A percentile compares a stretch with the other conserved stretches of the same genome.
These are phyloP conservation scores for Hanseniaspora meyeri DNA, from an alignment of 805 yeast species.

Conservation along the genomic window DNA sequence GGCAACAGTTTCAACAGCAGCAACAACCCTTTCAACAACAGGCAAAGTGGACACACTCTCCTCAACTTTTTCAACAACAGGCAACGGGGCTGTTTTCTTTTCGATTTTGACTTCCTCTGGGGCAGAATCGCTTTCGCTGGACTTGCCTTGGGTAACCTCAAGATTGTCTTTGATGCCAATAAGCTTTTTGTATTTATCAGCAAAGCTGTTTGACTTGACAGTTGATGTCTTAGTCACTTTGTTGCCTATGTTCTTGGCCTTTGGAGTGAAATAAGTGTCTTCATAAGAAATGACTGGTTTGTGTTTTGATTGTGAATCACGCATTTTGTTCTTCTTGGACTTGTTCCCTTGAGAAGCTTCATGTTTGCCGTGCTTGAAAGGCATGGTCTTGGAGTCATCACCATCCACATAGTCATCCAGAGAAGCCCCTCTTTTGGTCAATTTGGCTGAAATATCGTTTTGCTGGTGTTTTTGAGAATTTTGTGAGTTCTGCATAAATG, in stretches of 20 bases:
- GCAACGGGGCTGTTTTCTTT: background rate
- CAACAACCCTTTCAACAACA: background rate
- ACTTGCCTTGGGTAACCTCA: slow-evolving; percentile 9
- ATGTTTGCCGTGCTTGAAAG: background rate
- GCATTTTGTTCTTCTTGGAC: background rate
- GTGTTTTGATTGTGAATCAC: background rate
- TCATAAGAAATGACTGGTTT: slow-evolving; percentile 10
- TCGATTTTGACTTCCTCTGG: slow-evolving; percentile 9
- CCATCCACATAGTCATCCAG: slow-evolving; percentile 7
- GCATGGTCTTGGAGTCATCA: background rate
- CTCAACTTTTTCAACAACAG: background rate
- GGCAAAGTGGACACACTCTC: background rate
- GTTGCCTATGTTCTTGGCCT: background rate
- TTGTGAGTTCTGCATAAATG: background rate
- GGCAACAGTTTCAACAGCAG: slow-evolving; percentile 1
- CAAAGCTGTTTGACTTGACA: slow-evolving; percentile 13
- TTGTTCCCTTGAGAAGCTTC: background rate
- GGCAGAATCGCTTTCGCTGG: slow-evolving; percentile 9
- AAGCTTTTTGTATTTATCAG: slow-evolving; percentile 21
- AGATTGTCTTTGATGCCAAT: slow-evolving; percentile 16
- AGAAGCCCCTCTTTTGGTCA: slow-evolving; percentile 3
- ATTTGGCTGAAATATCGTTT: background rate
- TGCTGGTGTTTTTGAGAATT: background rate
- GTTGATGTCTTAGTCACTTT: background rate
- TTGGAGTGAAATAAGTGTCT: slow-evolving; percentile 7